Conservation (phyloP, 2,329 filamentous ascomycete genomes). For the Ceratocystis cacaofunesta region DNA sequence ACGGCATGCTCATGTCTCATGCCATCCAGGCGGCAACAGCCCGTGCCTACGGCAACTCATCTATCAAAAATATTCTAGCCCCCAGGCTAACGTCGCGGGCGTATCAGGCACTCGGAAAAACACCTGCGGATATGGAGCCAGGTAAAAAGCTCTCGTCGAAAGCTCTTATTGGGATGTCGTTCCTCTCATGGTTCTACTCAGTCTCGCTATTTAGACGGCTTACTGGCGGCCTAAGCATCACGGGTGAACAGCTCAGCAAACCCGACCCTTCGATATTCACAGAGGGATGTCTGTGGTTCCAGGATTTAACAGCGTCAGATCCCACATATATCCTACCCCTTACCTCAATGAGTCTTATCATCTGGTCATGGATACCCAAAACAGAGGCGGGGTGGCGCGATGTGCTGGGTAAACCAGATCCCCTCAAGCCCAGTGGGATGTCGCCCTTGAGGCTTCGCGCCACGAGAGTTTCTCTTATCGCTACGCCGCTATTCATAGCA, state of each 20-base stretch:
- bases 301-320: constrained; percentile 37
- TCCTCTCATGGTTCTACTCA: constrained; percentile 17
- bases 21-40: constrained; percentile 18
- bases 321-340: constrained; percentile 35
- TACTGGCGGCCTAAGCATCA: constrained; percentile 19
- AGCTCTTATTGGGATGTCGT: neutral
- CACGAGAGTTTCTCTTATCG: constrained; percentile 10
- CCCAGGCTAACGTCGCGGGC: neutral
- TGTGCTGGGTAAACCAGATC: constrained; percentile 12
- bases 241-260: constrained; percentile 19
- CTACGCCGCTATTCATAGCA: constrained; percentile 11
- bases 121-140: constrained; percentile 8
- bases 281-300: constrained; percentile 42
- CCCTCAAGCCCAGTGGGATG: constrained; percentile 17
- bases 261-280: constrained; percentile 30
- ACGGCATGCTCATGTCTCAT: constrained; percentile 19
- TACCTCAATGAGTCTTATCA: constrained; percentile 7
- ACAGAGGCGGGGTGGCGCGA: constrained; percentile 11
- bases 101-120: constrained; percentile 5
- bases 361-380: constrained; percentile 13
- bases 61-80: constrained; percentile 21
- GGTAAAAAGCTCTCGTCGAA: constrained; percentile 21
- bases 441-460: constrained; percentile 2
- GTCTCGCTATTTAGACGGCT: constrained; percentile 20
- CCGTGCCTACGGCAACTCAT: constrained; percentile 22